These are phyloP conservation scores for Aspergillus ustus DNA, from an alignment of 2,329 filamentous ascomycete genomes.

Conservation along the genomic window DNA sequence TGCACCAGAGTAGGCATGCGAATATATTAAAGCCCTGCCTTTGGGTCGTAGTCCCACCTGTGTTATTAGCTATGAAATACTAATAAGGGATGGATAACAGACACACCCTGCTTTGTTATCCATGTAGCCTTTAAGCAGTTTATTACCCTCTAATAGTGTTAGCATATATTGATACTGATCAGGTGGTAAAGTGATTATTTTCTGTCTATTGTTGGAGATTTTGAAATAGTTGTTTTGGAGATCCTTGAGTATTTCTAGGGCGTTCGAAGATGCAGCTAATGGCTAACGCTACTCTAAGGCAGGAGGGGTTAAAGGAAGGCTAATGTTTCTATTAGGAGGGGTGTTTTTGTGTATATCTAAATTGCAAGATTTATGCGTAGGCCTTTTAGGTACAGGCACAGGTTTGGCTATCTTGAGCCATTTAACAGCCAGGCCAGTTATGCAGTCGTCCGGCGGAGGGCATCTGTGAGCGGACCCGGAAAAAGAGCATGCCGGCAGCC, in stretches of 20 bases:
- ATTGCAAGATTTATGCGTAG: not conserved
- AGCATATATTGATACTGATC: not conserved
- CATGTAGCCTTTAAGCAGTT: not conserved
- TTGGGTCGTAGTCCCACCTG: slow-evolving; percentile 9
- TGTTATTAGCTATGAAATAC: not conserved
- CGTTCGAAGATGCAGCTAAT: not conserved
- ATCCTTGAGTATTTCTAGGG: not conserved
- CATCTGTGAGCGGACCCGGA: not conserved
- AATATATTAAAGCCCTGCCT: not conserved
- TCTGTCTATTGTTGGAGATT: not conserved
- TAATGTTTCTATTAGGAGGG: not conserved
- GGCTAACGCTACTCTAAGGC: not conserved
- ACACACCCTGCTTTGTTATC: slow-evolving; percentile 9
- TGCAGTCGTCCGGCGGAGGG: not conserved
- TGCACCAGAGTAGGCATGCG: too few species aligned
- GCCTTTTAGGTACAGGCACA: not conserved
- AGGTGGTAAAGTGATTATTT: not conserved
- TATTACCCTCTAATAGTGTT: not conserved
- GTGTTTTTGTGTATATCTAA: not conserved
- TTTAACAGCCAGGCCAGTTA: not conserved
- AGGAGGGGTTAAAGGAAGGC: not conserved
- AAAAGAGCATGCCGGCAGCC: not conserved
- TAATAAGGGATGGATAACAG: not conserved
- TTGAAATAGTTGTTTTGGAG: not conserved
- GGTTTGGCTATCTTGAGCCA: not conserved